Percentiles rank a stretch among this genome's conserved stretches.
Evolutionary conservation across 371 early-diverging fungal genomes (phyloP).

Genomic region (Synchytrium microbalum): DNA sequence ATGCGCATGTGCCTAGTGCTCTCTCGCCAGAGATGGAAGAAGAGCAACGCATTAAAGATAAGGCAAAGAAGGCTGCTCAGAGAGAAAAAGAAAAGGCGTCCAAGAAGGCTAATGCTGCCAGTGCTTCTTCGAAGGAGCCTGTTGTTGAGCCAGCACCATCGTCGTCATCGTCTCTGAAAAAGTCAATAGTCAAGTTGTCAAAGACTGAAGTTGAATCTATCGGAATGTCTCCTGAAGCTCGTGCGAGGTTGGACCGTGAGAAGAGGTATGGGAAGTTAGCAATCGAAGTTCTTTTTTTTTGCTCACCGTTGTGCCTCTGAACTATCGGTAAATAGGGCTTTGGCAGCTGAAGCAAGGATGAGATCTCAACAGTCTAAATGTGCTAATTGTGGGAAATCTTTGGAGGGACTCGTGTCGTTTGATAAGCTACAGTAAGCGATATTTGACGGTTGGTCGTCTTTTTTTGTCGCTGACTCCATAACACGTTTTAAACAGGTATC

Average conservation of each 20-base stretch:
- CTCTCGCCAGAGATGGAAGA: constrained; percentile 67
- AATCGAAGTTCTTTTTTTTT: too few relatives aligned
- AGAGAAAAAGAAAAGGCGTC: constrained; percentile 29
- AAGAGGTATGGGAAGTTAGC: constrained; percentile 40
- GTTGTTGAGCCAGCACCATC: not conserved
- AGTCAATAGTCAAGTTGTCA: not conserved
- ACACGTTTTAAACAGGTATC: constrained; percentile 30
- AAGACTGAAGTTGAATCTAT: constrained; percentile 14
- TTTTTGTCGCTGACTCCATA: too few relatives aligned
- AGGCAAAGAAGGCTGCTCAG: constrained; percentile 41
- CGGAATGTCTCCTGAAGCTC: constrained; percentile 63
- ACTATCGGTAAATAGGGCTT: constrained; percentile 31
- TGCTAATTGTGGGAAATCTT: constrained; percentile 27
- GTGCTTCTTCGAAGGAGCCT: constrained; percentile 13
- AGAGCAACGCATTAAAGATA: constrained; percentile 49
- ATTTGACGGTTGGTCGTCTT: too few relatives aligned
- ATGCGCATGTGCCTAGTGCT: constrained; percentile 59
- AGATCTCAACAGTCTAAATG: constrained; percentile 30
- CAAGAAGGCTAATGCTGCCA: constrained; percentile 20
- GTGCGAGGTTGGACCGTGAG: constrained; percentile 73
- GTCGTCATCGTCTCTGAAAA: constrained; percentile 13
- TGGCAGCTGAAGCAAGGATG: constrained; percentile 70
- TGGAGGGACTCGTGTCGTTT: constrained; percentile 26
- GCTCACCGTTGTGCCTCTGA: not conserved
- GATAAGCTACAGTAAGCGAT: too few relatives aligned